These are phyloP conservation scores for Hypholoma sublateritium DNA, from an alignment of 768 basidiomycete species.

Conservation along the genomic window DNA sequence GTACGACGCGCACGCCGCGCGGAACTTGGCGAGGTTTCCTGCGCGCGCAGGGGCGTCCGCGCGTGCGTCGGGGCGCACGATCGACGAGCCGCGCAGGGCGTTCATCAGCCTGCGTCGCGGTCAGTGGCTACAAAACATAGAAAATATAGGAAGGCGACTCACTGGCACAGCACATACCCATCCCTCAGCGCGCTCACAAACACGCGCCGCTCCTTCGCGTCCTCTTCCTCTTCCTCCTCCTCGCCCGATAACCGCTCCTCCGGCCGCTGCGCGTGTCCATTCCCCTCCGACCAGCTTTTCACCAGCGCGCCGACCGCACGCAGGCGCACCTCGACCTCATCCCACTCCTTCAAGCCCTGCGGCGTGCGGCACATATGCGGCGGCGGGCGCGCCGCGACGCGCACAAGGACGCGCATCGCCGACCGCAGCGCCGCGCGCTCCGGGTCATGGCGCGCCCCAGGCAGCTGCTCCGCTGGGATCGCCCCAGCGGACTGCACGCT, in stretches of 20 bases:
- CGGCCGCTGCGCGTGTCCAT: slow-evolving; percentile 28
- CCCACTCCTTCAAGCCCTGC: slow-evolving; percentile 58
- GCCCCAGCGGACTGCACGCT: background rate
- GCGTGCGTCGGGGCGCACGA: slow-evolving; percentile 63
- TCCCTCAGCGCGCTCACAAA: slow-evolving; percentile 81
- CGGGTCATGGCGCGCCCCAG: background rate
- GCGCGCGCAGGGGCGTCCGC: slow-evolving; percentile 67
- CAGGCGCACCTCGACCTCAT: slow-evolving; percentile 72
- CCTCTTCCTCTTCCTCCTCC: slow-evolving; percentile 22
- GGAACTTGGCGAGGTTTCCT: slow-evolving; percentile 75
- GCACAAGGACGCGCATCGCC: slow-evolving; percentile 64
- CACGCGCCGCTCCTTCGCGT: slow-evolving; percentile 59
- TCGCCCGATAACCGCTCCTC: background rate
- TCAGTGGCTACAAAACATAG: slow-evolving; percentile 12
- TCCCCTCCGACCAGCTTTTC: slow-evolving; percentile 48
- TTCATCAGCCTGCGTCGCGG: slow-evolving; percentile 63
- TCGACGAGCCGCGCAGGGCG: slow-evolving; percentile 75
- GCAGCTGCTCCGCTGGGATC: no score
- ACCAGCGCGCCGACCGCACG: slow-evolving; percentile 65
- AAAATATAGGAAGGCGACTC: slow-evolving; percentile 34
- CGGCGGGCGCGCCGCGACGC: slow-evolving; percentile 65
- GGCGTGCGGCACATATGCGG: slow-evolving; percentile 50
- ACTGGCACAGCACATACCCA: slow-evolving; percentile 91
- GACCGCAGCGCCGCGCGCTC: slow-evolving; percentile 61
- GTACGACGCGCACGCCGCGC: slow-evolving; percentile 70